These are phyloP conservation scores for Aspergillus awamori DNA, from an alignment of 2,329 filamentous ascomycete species.

Conservation along the genomic window DNA sequence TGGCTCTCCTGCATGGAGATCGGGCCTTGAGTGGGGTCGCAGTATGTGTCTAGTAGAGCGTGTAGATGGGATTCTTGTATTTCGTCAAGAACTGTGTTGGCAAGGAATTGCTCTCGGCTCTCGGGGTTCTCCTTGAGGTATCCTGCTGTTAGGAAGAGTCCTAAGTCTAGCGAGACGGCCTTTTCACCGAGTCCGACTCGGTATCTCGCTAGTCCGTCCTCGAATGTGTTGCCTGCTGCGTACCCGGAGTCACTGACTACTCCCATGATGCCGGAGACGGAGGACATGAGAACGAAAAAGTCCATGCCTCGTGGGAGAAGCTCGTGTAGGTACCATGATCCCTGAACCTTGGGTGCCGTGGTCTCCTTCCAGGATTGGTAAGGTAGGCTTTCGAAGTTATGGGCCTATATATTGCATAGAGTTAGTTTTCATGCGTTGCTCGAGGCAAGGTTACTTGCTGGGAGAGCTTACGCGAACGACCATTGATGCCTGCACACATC, in stretches of 20 bases:
- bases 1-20: not conserved
- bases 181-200: constrained; percentile 22
- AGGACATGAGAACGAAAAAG: constrained; percentile 45
- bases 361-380: not conserved
- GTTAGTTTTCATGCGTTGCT: not conserved
- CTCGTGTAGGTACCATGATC: constrained; percentile 38
- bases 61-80: constrained; percentile 26
- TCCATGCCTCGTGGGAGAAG: constrained; percentile 34
- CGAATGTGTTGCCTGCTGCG: constrained; percentile 39
- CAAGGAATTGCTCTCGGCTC: not conserved
- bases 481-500: constrained; percentile 16
- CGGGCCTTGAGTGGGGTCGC: not conserved
- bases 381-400: constrained; percentile 37
- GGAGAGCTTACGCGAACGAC: not conserved
- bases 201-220: constrained; percentile 35
- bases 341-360: constrained; percentile 17
- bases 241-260: constrained; percentile 48
- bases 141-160: constrained; percentile 33
- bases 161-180: constrained; percentile 23
- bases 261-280: constrained; percentile 45
- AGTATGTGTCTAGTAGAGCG: constrained; percentile 14
- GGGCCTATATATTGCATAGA: not conserved
- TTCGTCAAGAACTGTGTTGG: constrained; percentile 13
- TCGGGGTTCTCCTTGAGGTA: constrained; percentile 20
- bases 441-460: not conserved